Evolutionary conservation across 225 moss, liverwort and hornwort species (phyloP), one percentile per base, ranked within the genome.

Genomic region (Ulota crispa): DNA sequence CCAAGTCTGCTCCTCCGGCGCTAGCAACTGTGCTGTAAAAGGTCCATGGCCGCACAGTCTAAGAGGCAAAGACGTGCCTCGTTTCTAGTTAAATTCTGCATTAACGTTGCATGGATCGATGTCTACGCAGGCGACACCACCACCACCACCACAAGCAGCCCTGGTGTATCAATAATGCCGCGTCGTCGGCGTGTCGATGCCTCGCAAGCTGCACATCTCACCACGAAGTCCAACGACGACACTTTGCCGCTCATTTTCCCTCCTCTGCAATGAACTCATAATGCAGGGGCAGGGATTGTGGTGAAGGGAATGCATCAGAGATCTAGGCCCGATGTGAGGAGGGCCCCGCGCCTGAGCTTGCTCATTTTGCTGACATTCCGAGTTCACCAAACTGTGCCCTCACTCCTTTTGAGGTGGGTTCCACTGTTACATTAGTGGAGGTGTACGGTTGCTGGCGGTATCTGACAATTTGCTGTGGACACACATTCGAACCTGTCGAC

Each of bases 401-500:
- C 69, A 34, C 50, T 74, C 41, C 70, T 83, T 27, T 64, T 36
- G 54, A 50, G 72, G 54, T 72, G 72, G 72, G 72, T 34, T 32
- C 55, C 72, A 72, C 72, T 72, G 72, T 16, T 28, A 21, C 79
- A 74, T 79, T 37, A 79, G 66, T 84, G 68, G 34, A 23, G 71
- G 67, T 16, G 27, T 26, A 3, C 43, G 37, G 28, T 50, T 67
- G 68, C 82, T 73, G 78, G 70, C 47, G 65, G 37, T 42, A 2
- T 66, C 87, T 87, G 84, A 82, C 87, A 78, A 64, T 27, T 20
- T 28, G 50, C 77, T 37, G 68, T 81, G 81, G 56, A 68, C 87
- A 73, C 84, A 83, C 87, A 84, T 83, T 86, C 80, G 77, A 78
- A 64, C 69, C 83, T 86, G 83, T 82, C 78, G 54, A 77, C 73